phyloP scores from a whole-genome alignment of 2,329 filamentous ascomycete genomes.

The Ophiostoma himal-ulmi region DNA sequence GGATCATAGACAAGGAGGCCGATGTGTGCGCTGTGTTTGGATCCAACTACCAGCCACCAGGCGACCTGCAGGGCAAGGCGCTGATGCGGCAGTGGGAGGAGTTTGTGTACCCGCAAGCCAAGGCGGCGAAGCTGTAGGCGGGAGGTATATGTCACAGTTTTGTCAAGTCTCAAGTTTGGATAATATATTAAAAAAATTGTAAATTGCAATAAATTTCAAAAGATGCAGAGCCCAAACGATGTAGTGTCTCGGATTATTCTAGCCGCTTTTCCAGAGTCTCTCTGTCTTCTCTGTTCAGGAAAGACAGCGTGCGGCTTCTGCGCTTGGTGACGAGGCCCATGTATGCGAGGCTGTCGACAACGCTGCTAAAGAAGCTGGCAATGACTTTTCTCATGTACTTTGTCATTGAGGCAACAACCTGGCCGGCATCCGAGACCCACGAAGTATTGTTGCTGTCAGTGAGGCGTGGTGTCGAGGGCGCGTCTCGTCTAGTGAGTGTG shows the following conservation, averaged over 20 bases:
- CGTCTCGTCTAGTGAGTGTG: neutral
- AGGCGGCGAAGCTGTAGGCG: constrained; percentile 17
- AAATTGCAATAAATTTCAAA: neutral
- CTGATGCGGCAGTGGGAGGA: constrained; percentile 37
- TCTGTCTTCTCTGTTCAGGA: neutral
- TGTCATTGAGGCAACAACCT: neutral
- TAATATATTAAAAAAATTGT: neutral
- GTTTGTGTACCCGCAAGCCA: constrained; percentile 35
- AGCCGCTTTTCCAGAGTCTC: constrained; percentile 1
- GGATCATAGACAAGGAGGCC: constrained; percentile 36
- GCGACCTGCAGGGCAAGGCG: constrained; percentile 34
- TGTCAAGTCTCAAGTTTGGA: neutral
- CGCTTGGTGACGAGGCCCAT: neutral
- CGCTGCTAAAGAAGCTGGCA: neutral
- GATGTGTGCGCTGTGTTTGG: constrained; percentile 40
- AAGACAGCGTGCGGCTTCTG: neutral
- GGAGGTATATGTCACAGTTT: too few species aligned
- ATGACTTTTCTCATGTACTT: neutral
- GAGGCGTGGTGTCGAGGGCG: neutral
- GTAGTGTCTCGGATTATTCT: neutral
- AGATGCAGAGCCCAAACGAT: neutral
- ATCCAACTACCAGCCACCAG: constrained; percentile 40
- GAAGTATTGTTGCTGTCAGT: neutral
- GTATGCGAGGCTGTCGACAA: constrained; percentile 2
- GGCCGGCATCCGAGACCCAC: neutral